Base-by-base conservation (phyloP, 2,329 filamentous ascomycete species). In the Corynespora cassiicola region DNA sequence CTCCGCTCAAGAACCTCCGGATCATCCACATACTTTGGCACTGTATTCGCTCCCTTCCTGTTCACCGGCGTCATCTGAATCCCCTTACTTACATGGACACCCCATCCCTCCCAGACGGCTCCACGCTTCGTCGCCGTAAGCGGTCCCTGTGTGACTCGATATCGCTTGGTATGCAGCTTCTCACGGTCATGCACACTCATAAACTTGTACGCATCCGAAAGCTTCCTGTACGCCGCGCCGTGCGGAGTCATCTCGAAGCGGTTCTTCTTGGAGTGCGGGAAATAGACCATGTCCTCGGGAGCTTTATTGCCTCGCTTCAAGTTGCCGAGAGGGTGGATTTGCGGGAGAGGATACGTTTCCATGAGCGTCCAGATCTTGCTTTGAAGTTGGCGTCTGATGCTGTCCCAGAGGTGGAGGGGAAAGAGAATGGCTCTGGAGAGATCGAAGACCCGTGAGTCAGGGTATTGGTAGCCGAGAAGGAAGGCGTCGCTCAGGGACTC, bases 91-190 rank as follows among this genome's bases (percentile, higher is more conserved):
- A 64, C 11, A 21, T 21, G 35, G 5, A 53, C 41, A 2, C 50
- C 62, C 56, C 56, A 66, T 0, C 63, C 63, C 43, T 66, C 63
- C 63, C 63, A 66, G 20, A 66, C 53, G 17, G 48, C 45, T 4
- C 61, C 63, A 7, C 61, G 44, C 19, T 49, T 40, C 22, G 7
- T 31, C 26, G 15, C 41, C 19, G 41, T 56, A 54, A 65, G 48
- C 10, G 45, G 50, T 0, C 60, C 61, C 2, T 7, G 24, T 3
- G 38, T 50, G 4, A 36, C 41, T 5, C 56, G 39, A 61, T 61
- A 66, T 25, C 63, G 31, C 53, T 66, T 66, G 10, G 61, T 65
- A 8, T 65, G 16, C n/a, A 50, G 38, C 3, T 45, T 30, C 36
- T 66, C 63, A 2, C 62, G 35, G 7, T 45, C 41, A 4, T 4